Percentiles rank a stretch among this genome's conserved stretches.
These are phyloP conservation scores for Chlamydomonas eustigma DNA, from an alignment of 139 green algal genomes.

Conservation along the genomic window DNA sequence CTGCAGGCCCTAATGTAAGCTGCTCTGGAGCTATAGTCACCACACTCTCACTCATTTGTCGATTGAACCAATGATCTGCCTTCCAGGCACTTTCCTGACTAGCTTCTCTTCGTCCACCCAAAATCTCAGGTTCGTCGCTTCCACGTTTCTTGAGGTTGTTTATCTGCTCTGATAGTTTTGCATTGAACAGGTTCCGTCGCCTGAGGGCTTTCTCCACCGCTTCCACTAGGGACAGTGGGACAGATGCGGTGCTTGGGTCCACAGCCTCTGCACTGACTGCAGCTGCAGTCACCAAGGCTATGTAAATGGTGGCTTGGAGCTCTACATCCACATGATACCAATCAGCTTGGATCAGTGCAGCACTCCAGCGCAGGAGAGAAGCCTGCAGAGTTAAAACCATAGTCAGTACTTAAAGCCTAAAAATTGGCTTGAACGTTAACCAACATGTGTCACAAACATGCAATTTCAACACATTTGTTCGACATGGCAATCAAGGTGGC, in stretches of 20 bases:
- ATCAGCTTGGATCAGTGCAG: not conserved
- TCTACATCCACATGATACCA: conserved; percentile 12
- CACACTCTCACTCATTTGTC: not conserved
- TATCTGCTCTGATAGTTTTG: conserved; percentile 21
- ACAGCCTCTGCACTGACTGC: not conserved
- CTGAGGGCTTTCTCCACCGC: conserved; percentile 4
- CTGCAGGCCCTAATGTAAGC: not conserved
- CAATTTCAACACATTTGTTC: not conserved
- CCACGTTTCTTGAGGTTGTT: not conserved
- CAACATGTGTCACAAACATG: not conserved
- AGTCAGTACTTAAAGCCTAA: not conserved
- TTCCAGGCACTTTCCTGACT: not conserved
- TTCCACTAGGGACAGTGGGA: not conserved
- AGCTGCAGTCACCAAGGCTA: not conserved
- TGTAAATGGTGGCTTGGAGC: not conserved
- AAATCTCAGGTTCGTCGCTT: not conserved
- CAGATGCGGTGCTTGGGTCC: not conserved
- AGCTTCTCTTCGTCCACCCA: not conserved
- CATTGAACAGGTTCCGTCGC: conserved; percentile 20
- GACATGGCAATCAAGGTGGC: too few relatives aligned
- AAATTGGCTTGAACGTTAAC: not conserved
- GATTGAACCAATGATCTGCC: not conserved
- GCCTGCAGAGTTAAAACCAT: not conserved
- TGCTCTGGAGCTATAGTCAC: not conserved
- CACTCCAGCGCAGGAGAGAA: conserved; percentile 9